Evolutionary conservation across 2,329 filamentous ascomycete species (phyloP).

Genomic region (Trichoderma cornu-damae): DNA sequence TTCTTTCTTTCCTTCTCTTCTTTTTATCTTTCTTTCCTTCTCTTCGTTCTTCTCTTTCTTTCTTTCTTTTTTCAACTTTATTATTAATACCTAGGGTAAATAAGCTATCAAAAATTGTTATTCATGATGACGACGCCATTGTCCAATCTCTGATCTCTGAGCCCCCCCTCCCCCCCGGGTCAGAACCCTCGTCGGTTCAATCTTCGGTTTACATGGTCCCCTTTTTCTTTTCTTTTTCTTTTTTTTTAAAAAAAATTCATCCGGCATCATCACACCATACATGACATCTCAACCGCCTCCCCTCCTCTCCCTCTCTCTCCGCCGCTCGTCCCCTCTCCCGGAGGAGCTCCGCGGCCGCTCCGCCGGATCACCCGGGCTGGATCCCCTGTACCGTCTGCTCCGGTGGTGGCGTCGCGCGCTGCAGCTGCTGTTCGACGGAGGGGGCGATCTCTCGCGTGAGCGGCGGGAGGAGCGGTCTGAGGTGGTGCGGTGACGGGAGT

Average conservation of each 20-base stretch:
- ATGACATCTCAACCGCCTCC: background rate
- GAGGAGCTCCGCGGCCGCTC: background rate
- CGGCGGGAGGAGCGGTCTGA: background rate
- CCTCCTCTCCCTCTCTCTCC: background rate
- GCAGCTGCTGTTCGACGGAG: background rate
- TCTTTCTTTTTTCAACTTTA: no score
- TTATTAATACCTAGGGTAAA: background rate
- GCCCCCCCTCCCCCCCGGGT: no score
- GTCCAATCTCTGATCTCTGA: constrained; percentile 1
- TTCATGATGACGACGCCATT: constrained; percentile 3
- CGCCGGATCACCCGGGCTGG: background rate
- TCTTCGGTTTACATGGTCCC: no score
- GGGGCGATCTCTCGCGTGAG: constrained; percentile 5
- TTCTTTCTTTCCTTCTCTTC: no score
- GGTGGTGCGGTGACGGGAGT: background rate
- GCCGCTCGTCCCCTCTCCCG: background rate
- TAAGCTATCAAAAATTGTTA: constrained; percentile 4
- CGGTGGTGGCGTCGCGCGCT: background rate
- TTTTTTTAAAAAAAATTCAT: background rate
- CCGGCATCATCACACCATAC: background rate
- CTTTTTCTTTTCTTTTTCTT: background rate
- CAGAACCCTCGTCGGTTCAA: no score
- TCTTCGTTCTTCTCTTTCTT: no score
- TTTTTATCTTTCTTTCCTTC: no score
- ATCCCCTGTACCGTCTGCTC: background rate